Evolutionary conservation across 805 yeast genomes (phyloP).

Genomic region (Barnettozyma salicaria): DNA sequence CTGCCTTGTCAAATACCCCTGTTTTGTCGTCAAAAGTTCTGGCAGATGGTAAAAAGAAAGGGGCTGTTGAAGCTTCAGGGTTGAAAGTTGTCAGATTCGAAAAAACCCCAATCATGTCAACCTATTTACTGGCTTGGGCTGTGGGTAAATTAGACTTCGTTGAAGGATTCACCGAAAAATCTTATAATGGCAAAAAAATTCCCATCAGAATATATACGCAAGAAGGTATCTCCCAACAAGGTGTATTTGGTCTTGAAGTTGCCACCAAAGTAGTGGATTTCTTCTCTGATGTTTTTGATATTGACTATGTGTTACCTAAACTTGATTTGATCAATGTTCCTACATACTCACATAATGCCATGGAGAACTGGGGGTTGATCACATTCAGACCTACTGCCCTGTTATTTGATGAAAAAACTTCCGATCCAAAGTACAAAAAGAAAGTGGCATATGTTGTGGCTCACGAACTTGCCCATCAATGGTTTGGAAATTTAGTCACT

Average conservation of each 20-base stretch:
- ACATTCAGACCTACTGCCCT: conserved; percentile 78
- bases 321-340: conserved; percentile 76
- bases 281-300: conserved; percentile 65
- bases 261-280: conserved; percentile 70
- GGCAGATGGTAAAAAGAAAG: conserved; percentile 43
- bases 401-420: conserved; percentile 59
- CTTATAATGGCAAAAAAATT: conserved; percentile 49
- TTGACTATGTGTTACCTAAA: conserved; percentile 76
- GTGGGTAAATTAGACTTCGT: conserved; percentile 73
- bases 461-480: conserved; percentile 87
- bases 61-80: conserved; percentile 32
- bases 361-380: conserved; percentile 82
- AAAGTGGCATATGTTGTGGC: conserved; percentile 80
- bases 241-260: conserved; percentile 62
- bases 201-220: conserved; percentile 83
- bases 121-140: conserved; percentile 76
- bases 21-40: conserved; percentile 41
- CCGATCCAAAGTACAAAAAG: conserved; percentile 55
- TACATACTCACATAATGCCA: conserved; percentile 80
- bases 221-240: conserved; percentile 66
- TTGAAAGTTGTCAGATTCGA: conserved; percentile 40
- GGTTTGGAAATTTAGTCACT: conserved; percentile 87
- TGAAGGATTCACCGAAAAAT: conserved; percentile 35
- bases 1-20: conserved; percentile 64
- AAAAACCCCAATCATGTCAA: conserved; percentile 75